Percentiles rank a stretch among this genome's conserved stretches.
Conservation (phyloP, 495 filamentous ascomycete species). For the Lepraria neglecta region DNA sequence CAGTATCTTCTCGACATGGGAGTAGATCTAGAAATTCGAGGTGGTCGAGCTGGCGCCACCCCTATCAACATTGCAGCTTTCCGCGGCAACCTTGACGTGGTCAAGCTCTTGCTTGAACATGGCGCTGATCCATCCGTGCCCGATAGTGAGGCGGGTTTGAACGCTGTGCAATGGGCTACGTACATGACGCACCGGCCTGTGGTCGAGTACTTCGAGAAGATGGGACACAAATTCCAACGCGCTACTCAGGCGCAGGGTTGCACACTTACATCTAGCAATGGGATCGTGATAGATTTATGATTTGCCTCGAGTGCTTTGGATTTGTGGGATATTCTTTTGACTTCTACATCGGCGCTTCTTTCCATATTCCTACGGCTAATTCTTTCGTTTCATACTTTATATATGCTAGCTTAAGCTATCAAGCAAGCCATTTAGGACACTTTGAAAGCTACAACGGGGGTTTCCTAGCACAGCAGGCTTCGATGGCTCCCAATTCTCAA, state of each 20-base stretch:
- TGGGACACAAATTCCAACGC: neutral
- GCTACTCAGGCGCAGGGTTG: too few species aligned
- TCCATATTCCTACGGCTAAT: too few species aligned
- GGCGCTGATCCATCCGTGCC: neutral
- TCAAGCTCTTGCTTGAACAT: conserved; percentile 7
- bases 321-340: too few species aligned
- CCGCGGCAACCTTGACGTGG: conserved; percentile 12
- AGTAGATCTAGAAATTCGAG: conserved; percentile 13
- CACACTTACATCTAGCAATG: too few species aligned
- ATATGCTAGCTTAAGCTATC: too few species aligned
- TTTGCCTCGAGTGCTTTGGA: too few species aligned
- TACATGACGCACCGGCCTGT: neutral
- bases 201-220: neutral
- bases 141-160: neutral
- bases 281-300: neutral
- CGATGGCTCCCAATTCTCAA: too few species aligned
- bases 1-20: conserved; percentile 14
- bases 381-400: too few species aligned
- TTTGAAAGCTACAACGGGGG: too few species aligned
- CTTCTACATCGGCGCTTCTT: too few species aligned
- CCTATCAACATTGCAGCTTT: conserved; percentile 21
- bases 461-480: too few species aligned
- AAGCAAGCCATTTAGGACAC: too few species aligned
- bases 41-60: conserved; percentile 14
- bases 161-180: neutral